A percentile compares a stretch with the other conserved stretches of the same genome.
phyloP scores from a whole-genome alignment of 305 asterid species.

The Solanum hybrid region DNA sequence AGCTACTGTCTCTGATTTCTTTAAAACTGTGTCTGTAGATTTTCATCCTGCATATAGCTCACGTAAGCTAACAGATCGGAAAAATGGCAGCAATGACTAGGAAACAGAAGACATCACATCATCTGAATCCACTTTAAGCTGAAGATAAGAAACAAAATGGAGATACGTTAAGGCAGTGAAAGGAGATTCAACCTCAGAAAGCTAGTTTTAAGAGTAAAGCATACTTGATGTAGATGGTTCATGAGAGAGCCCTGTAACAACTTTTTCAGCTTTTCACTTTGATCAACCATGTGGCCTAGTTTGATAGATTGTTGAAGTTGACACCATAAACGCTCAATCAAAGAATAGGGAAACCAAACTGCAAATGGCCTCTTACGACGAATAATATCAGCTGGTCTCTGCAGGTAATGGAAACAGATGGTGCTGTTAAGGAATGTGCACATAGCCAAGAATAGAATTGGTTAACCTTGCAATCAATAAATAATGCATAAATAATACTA shows the following conservation, averaged over 20 bases:
- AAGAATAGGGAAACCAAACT: constrained; percentile 89
- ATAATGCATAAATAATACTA: background rate
- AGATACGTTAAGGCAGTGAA: background rate
- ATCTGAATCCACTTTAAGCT: constrained; percentile 80
- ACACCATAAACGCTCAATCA: constrained; percentile 77
- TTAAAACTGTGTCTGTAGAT: background rate
- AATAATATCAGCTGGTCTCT: constrained; percentile 68
- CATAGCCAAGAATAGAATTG: constrained; percentile 1
- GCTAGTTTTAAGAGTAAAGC: constrained; percentile 2
- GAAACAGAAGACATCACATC: constrained; percentile 41
- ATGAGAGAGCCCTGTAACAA: constrained; percentile 50
- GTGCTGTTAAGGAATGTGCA: background rate
- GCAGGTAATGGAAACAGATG: constrained; percentile 23
- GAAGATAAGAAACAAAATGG: constrained; percentile 14
- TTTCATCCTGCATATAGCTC: background rate
- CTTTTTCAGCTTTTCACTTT: constrained; percentile 70
- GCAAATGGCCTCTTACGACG: constrained; percentile 71
- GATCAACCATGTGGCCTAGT: constrained; percentile 70
- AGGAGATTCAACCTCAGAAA: background rate
- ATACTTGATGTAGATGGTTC: constrained; percentile 71
- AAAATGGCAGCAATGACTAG: constrained; percentile 4
- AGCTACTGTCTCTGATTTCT: background rate
- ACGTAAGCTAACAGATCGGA: background rate
- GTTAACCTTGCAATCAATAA: background rate
- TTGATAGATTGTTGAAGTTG: constrained; percentile 77